These are phyloP conservation scores for Annona cherimola DNA, from an alignment of 164 flowering plant genomes.

Conservation along the genomic window DNA sequence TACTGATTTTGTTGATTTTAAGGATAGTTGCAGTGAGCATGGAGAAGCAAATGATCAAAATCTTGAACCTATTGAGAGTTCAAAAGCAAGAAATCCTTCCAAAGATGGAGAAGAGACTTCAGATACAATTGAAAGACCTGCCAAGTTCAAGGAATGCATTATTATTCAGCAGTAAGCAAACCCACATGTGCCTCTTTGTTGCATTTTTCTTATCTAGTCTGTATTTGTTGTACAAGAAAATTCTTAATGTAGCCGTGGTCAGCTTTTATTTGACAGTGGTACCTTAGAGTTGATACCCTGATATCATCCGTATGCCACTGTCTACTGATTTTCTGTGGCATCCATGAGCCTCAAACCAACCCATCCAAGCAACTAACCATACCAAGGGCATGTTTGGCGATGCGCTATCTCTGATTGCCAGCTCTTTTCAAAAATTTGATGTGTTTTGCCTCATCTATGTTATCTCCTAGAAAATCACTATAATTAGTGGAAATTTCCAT, in stretches of 20 bases:
- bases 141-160: constrained; percentile 11
- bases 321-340: background rate
- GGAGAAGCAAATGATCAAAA: constrained; percentile 17
- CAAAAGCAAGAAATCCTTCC: constrained; percentile 11
- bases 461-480: background rate
- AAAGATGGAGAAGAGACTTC: constrained; percentile 28
- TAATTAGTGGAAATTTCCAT: background rate
- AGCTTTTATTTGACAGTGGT: too few relatives aligned
- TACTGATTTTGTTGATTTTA: constrained; percentile 12
- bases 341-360: background rate
- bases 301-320: background rate
- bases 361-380: background rate
- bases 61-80: constrained; percentile 8
- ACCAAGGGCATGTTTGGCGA: background rate
- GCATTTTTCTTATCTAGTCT: background rate
- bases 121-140: constrained; percentile 15
- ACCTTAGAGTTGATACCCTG: too few relatives aligned
- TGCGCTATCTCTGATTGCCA: too few relatives aligned
- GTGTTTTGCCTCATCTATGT: too few relatives aligned
- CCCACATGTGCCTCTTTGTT: background rate
- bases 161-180: constrained; percentile 3
- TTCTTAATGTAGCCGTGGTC: too few relatives aligned
- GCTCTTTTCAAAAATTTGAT: too few relatives aligned
- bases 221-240: background rate
- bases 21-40: constrained; percentile 16